These are phyloP conservation scores for Apostasia ramifera DNA, from an alignment of 106 monocot genomes.

Conservation along the genomic window DNA sequence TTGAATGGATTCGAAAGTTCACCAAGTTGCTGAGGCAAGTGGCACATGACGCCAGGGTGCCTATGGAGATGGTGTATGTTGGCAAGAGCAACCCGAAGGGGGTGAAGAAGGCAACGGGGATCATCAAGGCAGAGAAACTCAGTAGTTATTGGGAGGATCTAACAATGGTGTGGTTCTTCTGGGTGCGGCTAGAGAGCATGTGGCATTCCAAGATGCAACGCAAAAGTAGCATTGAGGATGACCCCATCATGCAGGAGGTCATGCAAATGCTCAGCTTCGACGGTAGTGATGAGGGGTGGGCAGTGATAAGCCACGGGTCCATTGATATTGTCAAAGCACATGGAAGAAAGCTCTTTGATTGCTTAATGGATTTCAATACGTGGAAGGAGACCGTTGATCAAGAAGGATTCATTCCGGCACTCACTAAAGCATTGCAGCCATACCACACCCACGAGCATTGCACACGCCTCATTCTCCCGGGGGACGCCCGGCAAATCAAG, in stretches of 20 bases:
- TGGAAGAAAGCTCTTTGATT: constrained; percentile 49
- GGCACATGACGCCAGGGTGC: constrained; percentile 36
- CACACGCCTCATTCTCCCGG: constrained; percentile 72
- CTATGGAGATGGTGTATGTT: constrained; percentile 77
- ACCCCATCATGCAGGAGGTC: constrained; percentile 66
- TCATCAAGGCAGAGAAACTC: constrained; percentile 45
- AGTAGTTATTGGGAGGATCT: constrained; percentile 60
- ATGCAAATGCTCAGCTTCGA: constrained; percentile 76
- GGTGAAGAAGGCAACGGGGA: constrained; percentile 24
- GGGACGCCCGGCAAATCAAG: constrained; percentile 27
- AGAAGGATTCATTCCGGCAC: constrained; percentile 56
- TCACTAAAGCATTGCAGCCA: constrained; percentile 47
- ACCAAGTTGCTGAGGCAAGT: constrained; percentile 31
- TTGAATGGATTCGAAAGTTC: constrained; percentile 72
- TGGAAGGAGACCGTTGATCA: constrained; percentile 50
- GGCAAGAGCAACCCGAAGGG: constrained; percentile 88
- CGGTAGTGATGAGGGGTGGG: constrained; percentile 75
- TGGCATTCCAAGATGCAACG: constrained; percentile 75
- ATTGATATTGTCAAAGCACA: constrained; percentile 39
- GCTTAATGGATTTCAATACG: constrained; percentile 38
- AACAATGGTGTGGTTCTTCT: constrained; percentile 86
- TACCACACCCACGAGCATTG: constrained; percentile 66
- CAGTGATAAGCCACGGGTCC: constrained; percentile 51
- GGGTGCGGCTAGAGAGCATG: constrained; percentile 87
- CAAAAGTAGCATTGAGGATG: constrained; percentile 37